phyloP scores from a whole-genome alignment of 352 stramenopile genomes.

The Globisporangium iwayamae region DNA sequence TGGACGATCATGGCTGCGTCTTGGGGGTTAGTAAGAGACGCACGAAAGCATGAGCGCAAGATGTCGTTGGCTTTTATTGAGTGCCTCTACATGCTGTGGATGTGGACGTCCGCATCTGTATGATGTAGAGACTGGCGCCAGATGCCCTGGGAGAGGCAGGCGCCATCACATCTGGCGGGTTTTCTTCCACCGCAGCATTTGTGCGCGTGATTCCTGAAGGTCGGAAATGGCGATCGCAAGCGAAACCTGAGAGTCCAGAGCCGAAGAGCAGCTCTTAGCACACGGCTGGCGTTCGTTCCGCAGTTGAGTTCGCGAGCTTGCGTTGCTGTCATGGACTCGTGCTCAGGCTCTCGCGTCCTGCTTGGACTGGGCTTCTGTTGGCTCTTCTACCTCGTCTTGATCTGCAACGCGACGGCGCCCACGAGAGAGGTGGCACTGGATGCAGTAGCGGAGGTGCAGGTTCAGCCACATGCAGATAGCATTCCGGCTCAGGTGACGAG shows the following conservation, averaged over 20 bases:
- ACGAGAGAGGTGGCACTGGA: conserved; percentile 7
- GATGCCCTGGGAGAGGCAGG: too few relatives aligned
- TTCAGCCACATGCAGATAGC: neutral
- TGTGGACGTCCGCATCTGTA: too few relatives aligned
- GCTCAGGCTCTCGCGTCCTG: neutral
- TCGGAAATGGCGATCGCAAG: neutral
- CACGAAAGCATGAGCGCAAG: too few relatives aligned
- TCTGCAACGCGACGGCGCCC: neutral
- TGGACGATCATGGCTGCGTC: too few relatives aligned
- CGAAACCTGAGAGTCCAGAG: neutral
- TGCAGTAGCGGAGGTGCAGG: neutral
- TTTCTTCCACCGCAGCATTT: too few relatives aligned
- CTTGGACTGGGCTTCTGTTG: neutral
- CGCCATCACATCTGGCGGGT: too few relatives aligned
- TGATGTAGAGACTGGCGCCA: too few relatives aligned
- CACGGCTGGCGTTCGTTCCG: neutral
- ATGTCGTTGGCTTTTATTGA: too few relatives aligned
- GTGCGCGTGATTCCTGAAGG: too few relatives aligned
- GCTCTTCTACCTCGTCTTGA: neutral
- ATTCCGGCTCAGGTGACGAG: neutral
- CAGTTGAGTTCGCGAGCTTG: neutral
- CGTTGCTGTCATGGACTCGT: neutral
- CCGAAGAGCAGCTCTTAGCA: neutral
- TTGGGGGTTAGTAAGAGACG: too few relatives aligned
- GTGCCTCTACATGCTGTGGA: too few relatives aligned